Conservation (phyloP, 768 basidiomycete genomes). For the Rhizopogon salebrosus region DNA sequence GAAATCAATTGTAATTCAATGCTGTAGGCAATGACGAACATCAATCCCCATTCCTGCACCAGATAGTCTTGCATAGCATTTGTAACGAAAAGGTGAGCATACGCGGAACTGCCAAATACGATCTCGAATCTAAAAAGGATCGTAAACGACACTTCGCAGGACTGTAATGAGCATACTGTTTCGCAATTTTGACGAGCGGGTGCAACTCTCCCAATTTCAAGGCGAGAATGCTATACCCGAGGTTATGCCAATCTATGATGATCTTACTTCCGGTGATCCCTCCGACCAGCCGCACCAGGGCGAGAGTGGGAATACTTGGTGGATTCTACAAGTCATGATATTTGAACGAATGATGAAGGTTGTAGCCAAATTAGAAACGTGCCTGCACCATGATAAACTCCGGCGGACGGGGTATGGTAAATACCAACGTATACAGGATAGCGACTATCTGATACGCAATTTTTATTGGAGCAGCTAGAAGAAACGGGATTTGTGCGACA, state of each 20-base stretch:
- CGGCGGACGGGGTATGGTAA: slow-evolving; percentile 59
- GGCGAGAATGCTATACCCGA: slow-evolving; percentile 90
- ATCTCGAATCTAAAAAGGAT: slow-evolving; percentile 64
- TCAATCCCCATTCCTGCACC: slow-evolving; percentile 65
- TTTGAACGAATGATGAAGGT: neutral
- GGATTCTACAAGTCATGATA: slow-evolving; percentile 63
- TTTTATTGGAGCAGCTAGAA: slow-evolving; percentile 77
- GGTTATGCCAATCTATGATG: slow-evolving; percentile 99
- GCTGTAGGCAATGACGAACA: slow-evolving; percentile 41
- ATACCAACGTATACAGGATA: slow-evolving; percentile 58
- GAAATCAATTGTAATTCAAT: slow-evolving; percentile 4
- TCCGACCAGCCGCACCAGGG: slow-evolving; percentile 73
- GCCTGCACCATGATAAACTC: slow-evolving; percentile 91
- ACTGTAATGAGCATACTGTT: slow-evolving; percentile 45
- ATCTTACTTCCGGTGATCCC: slow-evolving; percentile 70
- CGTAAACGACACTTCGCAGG: neutral
- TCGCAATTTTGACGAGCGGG: slow-evolving; percentile 66
- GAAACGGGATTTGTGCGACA: slow-evolving; percentile 53
- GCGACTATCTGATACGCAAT: slow-evolving; percentile 61
- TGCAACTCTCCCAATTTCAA: slow-evolving; percentile 70
- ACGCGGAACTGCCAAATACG: slow-evolving; percentile 74
- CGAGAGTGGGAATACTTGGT: slow-evolving; percentile 91
- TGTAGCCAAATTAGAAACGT: slow-evolving; percentile 15
- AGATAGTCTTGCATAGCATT: slow-evolving; percentile 76
- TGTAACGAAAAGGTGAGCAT: slow-evolving; percentile 93